phyloP scores from a whole-genome alignment of 164 flowering plant genomes.

The Litsea cubeba region DNA sequence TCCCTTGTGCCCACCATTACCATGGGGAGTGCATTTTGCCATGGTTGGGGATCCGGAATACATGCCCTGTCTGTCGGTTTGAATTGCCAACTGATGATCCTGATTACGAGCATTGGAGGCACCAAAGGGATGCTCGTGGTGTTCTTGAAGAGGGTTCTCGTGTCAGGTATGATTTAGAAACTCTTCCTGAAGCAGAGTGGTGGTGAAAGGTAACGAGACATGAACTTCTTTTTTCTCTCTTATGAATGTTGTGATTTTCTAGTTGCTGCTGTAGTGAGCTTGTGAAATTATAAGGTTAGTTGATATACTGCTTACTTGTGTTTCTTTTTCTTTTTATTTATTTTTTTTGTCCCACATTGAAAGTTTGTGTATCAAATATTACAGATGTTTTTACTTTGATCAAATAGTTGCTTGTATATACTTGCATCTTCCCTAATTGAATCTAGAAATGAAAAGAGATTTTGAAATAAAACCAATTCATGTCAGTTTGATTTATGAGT shows the following conservation, averaged over 20 bases:
- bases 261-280: not conserved
- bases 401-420: not conserved
- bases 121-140: slow-evolving; percentile 13
- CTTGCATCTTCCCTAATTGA: not conserved
- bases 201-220: not conserved
- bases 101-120: slow-evolving; percentile 48
- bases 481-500: not conserved
- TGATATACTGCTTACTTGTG: not conserved
- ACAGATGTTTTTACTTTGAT: not conserved
- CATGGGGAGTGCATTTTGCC: slow-evolving; percentile 81
- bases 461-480: no score
- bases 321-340: no score
- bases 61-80: slow-evolving; percentile 81
- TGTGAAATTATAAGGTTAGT: not conserved
- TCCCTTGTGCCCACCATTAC: slow-evolving; percentile 70
- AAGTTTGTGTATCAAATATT: not conserved
- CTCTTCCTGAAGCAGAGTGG: slow-evolving; percentile 15
- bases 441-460: not conserved
- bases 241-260: slow-evolving; percentile 1
- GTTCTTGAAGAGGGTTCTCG: slow-evolving; percentile 9
- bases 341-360: not conserved
- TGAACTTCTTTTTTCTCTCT: not conserved
- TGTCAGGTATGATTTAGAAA: slow-evolving; percentile 15
- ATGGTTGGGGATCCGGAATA: slow-evolving; percentile 65
- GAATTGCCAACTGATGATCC: slow-evolving; percentile 80